Evolutionary conservation across 2,329 filamentous ascomycete genomes (phyloP).

Genomic region (Penicillium griseofulvum): DNA sequence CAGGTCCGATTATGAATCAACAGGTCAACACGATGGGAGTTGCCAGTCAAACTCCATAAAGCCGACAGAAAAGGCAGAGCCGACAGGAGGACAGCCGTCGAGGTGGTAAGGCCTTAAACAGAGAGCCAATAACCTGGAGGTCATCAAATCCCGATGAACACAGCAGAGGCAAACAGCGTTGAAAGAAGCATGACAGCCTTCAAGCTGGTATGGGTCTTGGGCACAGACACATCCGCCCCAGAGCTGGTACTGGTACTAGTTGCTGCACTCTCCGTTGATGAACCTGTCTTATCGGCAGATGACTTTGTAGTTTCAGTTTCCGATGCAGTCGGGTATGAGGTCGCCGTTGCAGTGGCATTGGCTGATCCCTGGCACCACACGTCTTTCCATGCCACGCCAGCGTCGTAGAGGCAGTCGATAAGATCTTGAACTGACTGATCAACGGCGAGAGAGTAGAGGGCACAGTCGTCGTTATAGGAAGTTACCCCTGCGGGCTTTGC

Average conservation of each 20-base stretch:
- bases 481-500: slow-evolving; percentile 18
- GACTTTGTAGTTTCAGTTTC: slow-evolving; percentile 8
- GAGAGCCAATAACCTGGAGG: neutral
- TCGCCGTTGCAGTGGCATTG: slow-evolving; percentile 23
- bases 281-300: neutral
- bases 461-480: slow-evolving; percentile 24
- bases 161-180: neutral
- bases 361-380: slow-evolving; percentile 25
- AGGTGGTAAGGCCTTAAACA: neutral
- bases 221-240: neutral
- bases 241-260: neutral
- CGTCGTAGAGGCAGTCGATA: slow-evolving; percentile 26
- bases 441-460: slow-evolving; percentile 21
- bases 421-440: slow-evolving; percentile 26
- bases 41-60: neutral
- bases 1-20: neutral
- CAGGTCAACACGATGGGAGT: neutral
- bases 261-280: slow-evolving; percentile 1
- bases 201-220: neutral
- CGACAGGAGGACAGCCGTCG: neutral
- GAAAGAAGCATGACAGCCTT: slow-evolving; percentile 2
- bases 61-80: neutral
- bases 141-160: neutral
- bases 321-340: slow-evolving; percentile 12
- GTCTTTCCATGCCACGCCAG: slow-evolving; percentile 22